phyloP scores from a whole-genome alignment of 2,329 filamentous ascomycete genomes.

The Daldinia eschscholtzii region DNA sequence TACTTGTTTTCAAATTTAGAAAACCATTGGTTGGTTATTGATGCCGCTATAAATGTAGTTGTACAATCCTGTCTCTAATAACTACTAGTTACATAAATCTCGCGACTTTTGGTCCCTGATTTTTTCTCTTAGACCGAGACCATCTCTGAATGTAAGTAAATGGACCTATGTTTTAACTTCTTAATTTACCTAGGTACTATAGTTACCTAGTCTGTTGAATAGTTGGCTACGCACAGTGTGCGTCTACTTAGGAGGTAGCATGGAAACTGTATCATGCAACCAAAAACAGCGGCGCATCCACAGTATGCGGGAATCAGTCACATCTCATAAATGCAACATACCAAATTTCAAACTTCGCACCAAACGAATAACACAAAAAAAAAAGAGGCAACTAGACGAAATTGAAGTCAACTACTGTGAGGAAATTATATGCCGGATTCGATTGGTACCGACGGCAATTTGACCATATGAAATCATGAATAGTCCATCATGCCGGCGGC shows the following conservation, averaged over 20 bases:
- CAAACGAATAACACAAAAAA: background rate
- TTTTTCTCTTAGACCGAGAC: background rate
- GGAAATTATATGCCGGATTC: background rate
- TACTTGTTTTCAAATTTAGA: too few species aligned
- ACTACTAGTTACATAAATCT: too few species aligned
- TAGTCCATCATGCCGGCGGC: conserved; percentile 38
- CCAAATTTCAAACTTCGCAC: background rate
- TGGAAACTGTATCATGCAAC: conserved; percentile 10
- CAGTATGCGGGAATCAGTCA: conserved; percentile 16
- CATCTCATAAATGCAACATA: background rate
- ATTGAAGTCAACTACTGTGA: background rate
- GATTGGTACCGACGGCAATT: background rate
- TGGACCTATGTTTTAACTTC: background rate
- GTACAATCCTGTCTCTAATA: background rate
- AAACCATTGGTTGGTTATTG: too few species aligned
- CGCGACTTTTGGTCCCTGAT: background rate
- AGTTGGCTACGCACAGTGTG: conserved; percentile 19
- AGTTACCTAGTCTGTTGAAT: background rate
- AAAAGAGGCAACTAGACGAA: background rate
- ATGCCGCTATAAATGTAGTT: too few species aligned
- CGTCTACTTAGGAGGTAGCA: background rate
- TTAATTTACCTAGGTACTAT: too few species aligned
- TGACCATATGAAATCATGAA: conserved; percentile 30
- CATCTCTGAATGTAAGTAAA: background rate
- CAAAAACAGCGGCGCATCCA: conserved; percentile 14